These are phyloP conservation scores for Posidonia oceanica DNA, from an alignment of 116 monocot species.

Conservation along the genomic window DNA sequence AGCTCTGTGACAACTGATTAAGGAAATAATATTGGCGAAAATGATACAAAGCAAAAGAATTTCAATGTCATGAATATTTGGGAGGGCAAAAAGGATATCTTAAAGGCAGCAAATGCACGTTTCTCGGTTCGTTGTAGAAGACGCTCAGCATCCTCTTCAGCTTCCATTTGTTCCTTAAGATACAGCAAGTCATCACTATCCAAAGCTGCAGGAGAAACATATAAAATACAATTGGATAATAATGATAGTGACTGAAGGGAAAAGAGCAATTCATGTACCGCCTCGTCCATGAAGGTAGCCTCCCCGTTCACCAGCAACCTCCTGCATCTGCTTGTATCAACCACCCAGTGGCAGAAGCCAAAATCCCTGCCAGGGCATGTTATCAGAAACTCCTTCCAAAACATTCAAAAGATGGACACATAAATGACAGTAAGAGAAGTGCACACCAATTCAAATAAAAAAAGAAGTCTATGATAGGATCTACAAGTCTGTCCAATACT, in stretches of 20 bases:
- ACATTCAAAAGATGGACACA: neutral
- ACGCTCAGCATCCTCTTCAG: slow-evolving; percentile 98
- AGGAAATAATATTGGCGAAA: slow-evolving; percentile 10
- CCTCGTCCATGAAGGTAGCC: slow-evolving; percentile 98
- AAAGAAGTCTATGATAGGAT: too few relatives aligned
- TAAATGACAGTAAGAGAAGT: neutral
- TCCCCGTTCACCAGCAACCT: slow-evolving; percentile 98
- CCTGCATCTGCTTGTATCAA: slow-evolving; percentile 94
- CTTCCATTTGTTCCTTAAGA: slow-evolving; percentile 99
- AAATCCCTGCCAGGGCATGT: slow-evolving; percentile 99
- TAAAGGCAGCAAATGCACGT: slow-evolving; percentile 96
- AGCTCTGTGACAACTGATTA: slow-evolving; percentile 61
- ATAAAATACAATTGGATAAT: neutral
- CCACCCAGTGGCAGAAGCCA: slow-evolving; percentile 58
- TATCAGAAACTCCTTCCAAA: slow-evolving; percentile 62
- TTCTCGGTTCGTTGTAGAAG: slow-evolving; percentile 92
- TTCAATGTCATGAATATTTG: neutral
- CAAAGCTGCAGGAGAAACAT: slow-evolving; percentile 45
- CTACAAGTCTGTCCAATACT: too few relatives aligned
- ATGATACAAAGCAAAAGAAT: neutral
- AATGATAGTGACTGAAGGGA: neutral
- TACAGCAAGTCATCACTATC: slow-evolving; percentile 98
- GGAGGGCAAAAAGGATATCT: slow-evolving; percentile 41
- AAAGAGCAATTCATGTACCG: slow-evolving; percentile 28
- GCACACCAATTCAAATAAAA: neutral